Conservation (phyloP, 139 green algal species). For the Zygnema cylindricum region DNA sequence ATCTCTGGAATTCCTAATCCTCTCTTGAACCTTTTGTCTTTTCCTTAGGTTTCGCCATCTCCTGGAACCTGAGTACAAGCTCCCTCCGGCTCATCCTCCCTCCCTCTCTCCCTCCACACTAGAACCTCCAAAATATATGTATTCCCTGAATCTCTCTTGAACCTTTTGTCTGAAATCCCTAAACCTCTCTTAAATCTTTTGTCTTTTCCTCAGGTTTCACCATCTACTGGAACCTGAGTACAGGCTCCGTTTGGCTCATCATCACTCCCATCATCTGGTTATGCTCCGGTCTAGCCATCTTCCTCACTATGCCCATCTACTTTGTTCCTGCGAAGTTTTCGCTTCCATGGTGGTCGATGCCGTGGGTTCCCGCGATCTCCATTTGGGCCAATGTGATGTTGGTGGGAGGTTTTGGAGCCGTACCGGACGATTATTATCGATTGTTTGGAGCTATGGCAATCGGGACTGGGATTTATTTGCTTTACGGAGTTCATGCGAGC, state of each 20-base stretch:
- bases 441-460: constrained; percentile 43
- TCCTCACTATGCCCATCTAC: constrained; percentile 38
- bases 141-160: too few relatives aligned
- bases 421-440: constrained; percentile 23
- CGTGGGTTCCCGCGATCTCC: constrained; percentile 30
- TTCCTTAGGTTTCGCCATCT: constrained; percentile 25
- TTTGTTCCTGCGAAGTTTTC: constrained; percentile 40
- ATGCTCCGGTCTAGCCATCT: not conserved
- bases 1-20: not conserved
- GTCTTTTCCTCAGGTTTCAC: constrained; percentile 37
- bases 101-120: too few relatives aligned
- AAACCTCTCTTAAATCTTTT: not conserved
- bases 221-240: constrained; percentile 39
- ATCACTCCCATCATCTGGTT: not conserved
- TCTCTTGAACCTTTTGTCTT: too few relatives aligned
- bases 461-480: constrained; percentile 27
- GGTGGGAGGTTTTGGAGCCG: constrained; percentile 33
- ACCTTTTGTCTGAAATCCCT: too few relatives aligned
- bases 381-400: constrained; percentile 50
- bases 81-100: constrained; percentile 18
- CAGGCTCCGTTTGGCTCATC: constrained; percentile 23
- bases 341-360: constrained; percentile 20
- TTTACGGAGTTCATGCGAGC: constrained; percentile 35
- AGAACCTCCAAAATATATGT: too few relatives aligned
- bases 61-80: constrained; percentile 12